Conservation (phyloP, 164 flowering plant genomes). For the Brasenia schreberi region DNA sequence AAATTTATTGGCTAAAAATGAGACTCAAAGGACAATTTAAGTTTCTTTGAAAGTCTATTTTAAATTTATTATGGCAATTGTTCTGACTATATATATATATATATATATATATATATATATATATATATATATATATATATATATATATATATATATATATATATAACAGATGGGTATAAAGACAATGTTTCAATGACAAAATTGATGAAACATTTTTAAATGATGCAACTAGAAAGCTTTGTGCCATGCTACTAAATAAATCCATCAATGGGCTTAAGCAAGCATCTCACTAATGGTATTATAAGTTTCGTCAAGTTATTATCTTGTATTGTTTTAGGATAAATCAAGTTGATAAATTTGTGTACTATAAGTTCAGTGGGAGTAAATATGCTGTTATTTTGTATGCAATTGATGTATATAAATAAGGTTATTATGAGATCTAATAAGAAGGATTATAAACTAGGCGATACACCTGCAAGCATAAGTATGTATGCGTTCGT, state of each 20-base stretch:
- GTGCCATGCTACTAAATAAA: neutral
- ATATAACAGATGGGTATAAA: too few relatives aligned
- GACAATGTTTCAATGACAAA: constrained; percentile 3
- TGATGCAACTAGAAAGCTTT: constrained; percentile 3
- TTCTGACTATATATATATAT: neutral
- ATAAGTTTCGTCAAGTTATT: constrained; percentile 5
- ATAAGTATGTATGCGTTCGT: neutral
- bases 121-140: too few relatives aligned
- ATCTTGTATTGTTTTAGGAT: constrained; percentile 3
- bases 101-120: too few relatives aligned
- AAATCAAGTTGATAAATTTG: constrained; percentile 3
- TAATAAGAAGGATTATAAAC: neutral
- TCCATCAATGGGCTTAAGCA: constrained; percentile 4
- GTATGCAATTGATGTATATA: neutral
- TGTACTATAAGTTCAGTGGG: constrained; percentile 7
- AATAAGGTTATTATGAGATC: neutral
- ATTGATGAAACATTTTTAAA: constrained; percentile 5
- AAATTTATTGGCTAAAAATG: neutral
- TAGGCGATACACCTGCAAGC: neutral
- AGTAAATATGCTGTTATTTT: neutral
- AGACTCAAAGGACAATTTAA: neutral
- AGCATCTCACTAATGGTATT: constrained; percentile 2
- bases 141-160: too few relatives aligned
- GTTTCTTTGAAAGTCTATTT: neutral
- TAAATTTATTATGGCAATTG: neutral